Percentiles rank a stretch among this genome's conserved stretches.
phyloP scores from a whole-genome alignment of 1,284 basidiomycete genomes.

The Tylopilus sp. region DNA sequence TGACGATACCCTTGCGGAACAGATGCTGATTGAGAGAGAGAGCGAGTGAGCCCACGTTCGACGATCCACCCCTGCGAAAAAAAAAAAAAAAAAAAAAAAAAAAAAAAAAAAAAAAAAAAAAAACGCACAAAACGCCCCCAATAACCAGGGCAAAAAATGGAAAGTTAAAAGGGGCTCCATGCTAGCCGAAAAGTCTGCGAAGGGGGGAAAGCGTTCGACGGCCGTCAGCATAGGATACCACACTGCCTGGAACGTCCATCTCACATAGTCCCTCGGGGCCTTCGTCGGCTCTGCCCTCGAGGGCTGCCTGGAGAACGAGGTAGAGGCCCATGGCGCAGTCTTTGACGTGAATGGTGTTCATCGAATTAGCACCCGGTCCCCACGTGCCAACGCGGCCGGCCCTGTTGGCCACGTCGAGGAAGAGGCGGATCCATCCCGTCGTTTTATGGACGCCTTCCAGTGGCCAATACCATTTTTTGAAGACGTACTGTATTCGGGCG shows the following conservation, averaged over 20 bases:
- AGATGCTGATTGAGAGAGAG: conserved; percentile 31
- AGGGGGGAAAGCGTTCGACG: no score
- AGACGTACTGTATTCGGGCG: no score
- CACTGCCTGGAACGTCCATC: not conserved
- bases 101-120: no score
- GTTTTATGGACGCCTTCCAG: conserved; percentile 34
- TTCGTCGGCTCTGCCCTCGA: conserved; percentile 39
- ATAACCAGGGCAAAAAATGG: no score
- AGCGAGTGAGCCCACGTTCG: no score
- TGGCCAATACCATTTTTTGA: no score
- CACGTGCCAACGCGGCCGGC: conserved; percentile 38
- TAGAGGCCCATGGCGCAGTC: conserved; percentile 36
- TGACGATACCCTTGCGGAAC: conserved; percentile 35
- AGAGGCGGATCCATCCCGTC: conserved; percentile 35
- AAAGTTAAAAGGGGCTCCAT: conserved; percentile 26
- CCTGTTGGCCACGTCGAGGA: conserved; percentile 31
- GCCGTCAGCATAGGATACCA: conserved; percentile 2
- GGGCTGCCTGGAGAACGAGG: conserved; percentile 36
- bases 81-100: no score
- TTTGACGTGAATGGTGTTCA: conserved; percentile 39
- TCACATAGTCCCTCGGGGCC: conserved; percentile 40
- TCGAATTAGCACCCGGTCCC: conserved; percentile 38
- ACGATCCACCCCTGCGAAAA: no score
- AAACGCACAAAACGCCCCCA: no score
- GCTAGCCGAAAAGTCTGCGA: conserved; percentile 25